phyloP scores from a whole-genome alignment of 352 stramenopile genomes.

The Globisporangium splendens region DNA sequence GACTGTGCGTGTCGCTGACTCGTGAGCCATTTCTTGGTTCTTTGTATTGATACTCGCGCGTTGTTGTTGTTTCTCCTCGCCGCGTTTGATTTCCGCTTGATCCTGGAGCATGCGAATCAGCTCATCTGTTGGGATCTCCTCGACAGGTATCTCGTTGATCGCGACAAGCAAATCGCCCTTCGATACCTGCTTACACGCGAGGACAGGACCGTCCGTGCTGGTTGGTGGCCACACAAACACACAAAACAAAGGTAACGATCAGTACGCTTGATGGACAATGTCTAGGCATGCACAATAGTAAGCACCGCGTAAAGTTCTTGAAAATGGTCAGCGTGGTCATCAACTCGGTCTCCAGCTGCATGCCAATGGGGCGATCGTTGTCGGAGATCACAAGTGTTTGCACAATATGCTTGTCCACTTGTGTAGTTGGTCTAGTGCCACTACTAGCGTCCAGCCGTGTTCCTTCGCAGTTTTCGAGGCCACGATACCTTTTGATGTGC shows the following conservation, averaged over 20 bases:
- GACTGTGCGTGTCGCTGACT: neutral
- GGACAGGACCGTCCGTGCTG: slow-evolving; percentile 11
- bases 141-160: slow-evolving; percentile 23
- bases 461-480: slow-evolving; percentile 18
- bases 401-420: slow-evolving; percentile 5
- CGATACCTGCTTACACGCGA: slow-evolving; percentile 8
- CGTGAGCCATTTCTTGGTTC: neutral
- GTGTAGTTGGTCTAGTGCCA: too few relatives aligned
- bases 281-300: neutral
- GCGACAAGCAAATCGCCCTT: slow-evolving; percentile 23
- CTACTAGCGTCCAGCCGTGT: slow-evolving; percentile 2
- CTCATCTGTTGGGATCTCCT: slow-evolving; percentile 26
- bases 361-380: slow-evolving; percentile 18
- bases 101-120: slow-evolving; percentile 21
- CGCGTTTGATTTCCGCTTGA: neutral
- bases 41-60: neutral
- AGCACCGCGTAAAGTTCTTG: slow-evolving; percentile 26
- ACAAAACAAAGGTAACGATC: too few relatives aligned
- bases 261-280: too few relatives aligned
- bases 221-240: too few relatives aligned
- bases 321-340: slow-evolving; percentile 25
- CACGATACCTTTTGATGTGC: slow-evolving; percentile 15
- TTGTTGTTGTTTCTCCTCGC: slow-evolving; percentile 4
- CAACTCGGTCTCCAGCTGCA: slow-evolving; percentile 38
- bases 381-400: slow-evolving; percentile 22